phyloP scores from a whole-genome alignment of 805 yeast genomes.

The Yamadazyma ubonensis region DNA sequence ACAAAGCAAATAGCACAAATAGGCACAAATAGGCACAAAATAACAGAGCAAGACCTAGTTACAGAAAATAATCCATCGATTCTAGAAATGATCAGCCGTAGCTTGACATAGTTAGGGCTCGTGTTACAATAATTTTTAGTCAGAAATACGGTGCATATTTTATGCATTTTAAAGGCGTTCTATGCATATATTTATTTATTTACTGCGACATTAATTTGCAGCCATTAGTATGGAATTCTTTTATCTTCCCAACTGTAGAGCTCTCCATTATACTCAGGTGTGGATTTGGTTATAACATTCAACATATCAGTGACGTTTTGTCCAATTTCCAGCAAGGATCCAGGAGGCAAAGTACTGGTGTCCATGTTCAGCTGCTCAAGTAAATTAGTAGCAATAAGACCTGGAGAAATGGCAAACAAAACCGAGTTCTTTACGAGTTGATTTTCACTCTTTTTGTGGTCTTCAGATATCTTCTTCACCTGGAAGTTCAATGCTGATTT shows the following conservation, averaged over 20 bases:
- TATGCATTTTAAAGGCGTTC: too few relatives aligned
- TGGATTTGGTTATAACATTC: constrained; percentile 19
- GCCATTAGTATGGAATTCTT: neutral
- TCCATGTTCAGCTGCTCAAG: constrained; percentile 6
- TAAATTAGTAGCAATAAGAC: constrained; percentile 39
- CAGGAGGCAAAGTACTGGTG: neutral
- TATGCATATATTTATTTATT: too few relatives aligned
- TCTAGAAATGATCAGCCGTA: too few relatives aligned
- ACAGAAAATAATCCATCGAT: too few relatives aligned
- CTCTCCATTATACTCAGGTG: constrained; percentile 24
- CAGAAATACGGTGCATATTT: too few relatives aligned
- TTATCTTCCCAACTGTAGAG: constrained; percentile 22
- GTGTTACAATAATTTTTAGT: too few relatives aligned
- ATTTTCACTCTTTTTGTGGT: neutral
- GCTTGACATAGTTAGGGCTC: too few relatives aligned
- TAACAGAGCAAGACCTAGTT: too few relatives aligned
- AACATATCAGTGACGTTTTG: constrained; percentile 5
- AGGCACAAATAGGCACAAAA: too few relatives aligned
- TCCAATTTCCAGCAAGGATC: constrained; percentile 4
- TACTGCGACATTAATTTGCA: too few relatives aligned
- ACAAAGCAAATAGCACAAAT: too few relatives aligned
- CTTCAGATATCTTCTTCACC: constrained; percentile 23
- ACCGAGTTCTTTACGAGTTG: constrained; percentile 19
- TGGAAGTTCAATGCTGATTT: constrained; percentile 35
- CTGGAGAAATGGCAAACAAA: constrained; percentile 37